A percentile compares a stretch with the other conserved stretches of the same genome.
Conservation (phyloP, 148 eudicot genomes). For the Chenopodium berlandieri region DNA sequence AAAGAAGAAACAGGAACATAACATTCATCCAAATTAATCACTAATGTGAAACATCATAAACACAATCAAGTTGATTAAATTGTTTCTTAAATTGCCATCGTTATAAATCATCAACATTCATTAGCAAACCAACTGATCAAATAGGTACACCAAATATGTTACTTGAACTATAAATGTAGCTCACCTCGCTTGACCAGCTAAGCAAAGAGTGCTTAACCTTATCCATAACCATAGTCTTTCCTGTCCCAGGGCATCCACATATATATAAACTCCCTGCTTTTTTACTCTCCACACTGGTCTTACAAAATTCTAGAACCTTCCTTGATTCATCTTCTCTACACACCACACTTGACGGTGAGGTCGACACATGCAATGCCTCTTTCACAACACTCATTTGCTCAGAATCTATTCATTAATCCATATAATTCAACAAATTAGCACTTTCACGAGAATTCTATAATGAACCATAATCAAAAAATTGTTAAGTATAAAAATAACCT, state of each 20-base stretch:
- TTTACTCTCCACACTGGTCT: slow-evolving; percentile 50
- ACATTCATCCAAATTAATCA: neutral
- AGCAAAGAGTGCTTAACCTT: slow-evolving; percentile 52
- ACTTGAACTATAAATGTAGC: neutral
- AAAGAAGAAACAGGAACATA: neutral
- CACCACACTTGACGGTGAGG: slow-evolving; percentile 47
- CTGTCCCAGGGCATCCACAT: slow-evolving; percentile 94
- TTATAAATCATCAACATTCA: neutral
- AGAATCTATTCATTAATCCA: slow-evolving; percentile 36
- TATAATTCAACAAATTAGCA: neutral
- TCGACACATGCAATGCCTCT: slow-evolving; percentile 83
- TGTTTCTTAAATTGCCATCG: neutral
- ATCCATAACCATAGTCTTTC: slow-evolving; percentile 83
- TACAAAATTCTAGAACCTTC: slow-evolving; percentile 67
- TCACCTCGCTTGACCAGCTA: slow-evolving; percentile 74
- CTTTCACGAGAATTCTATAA: neutral
- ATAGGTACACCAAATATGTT: neutral
- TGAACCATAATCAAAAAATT: too few species aligned
- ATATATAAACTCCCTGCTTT: slow-evolving; percentile 76
- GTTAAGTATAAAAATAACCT: too few species aligned
- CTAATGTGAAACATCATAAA: neutral
- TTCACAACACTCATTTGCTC: slow-evolving; percentile 67
- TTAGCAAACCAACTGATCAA: neutral
- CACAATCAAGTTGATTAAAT: neutral
- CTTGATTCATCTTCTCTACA: slow-evolving; percentile 76